phyloP scores from a whole-genome alignment of 164 flowering plant species.

The Cinnamomum micranthum region DNA sequence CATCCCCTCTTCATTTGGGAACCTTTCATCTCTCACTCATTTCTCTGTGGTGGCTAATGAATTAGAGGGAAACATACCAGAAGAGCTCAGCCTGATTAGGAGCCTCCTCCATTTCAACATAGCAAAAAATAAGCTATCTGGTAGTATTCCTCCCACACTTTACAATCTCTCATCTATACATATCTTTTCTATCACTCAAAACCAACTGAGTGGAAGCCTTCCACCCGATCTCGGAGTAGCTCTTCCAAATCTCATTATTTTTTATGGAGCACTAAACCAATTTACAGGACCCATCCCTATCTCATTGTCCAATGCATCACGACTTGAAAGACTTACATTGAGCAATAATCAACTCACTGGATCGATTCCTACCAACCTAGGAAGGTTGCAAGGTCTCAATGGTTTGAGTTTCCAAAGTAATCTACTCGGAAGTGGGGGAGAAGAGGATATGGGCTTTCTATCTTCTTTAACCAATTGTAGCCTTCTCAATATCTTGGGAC shows the following conservation, averaged over 20 bases:
- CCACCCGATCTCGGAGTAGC: conserved; percentile 13
- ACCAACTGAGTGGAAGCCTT: conserved; percentile 24
- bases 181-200: not conserved
- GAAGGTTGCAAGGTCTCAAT: not conserved
- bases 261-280: conserved; percentile 25
- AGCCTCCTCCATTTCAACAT: not conserved
- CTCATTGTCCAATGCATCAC: conserved; percentile 39
- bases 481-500: conserved; percentile 22
- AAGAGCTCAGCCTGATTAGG: not conserved
- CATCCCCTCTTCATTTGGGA: conserved; percentile 33
- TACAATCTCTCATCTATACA: not conserved
- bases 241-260: conserved; percentile 24
- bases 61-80: not conserved
- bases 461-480: conserved; percentile 31
- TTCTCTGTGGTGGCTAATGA: too few species aligned
- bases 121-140: not conserved
- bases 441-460: conserved; percentile 26
- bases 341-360: conserved; percentile 22
- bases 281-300: conserved; percentile 44
- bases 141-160: not conserved
- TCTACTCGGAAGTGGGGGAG: not conserved
- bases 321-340: conserved; percentile 26
- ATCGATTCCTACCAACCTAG: not conserved
- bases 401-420: not conserved
- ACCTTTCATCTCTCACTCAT: conserved; percentile 26